These are phyloP conservation scores for Pythium sukuiense DNA, from an alignment of 352 stramenopile species.

Conservation along the genomic window DNA sequence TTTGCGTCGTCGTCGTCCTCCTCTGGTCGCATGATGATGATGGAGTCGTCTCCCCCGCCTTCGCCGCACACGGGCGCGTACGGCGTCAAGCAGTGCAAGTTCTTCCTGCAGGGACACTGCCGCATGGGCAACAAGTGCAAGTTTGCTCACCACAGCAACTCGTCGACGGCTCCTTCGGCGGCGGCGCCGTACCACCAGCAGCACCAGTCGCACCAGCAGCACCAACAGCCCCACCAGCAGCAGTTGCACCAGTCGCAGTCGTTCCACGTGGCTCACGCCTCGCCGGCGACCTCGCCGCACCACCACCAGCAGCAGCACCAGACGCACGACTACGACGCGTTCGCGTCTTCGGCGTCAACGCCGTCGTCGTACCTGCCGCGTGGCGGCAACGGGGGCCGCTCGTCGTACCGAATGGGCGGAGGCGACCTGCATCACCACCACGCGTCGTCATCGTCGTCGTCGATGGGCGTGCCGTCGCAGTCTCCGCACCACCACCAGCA, in stretches of 20 bases:
- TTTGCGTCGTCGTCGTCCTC: constrained; percentile 20
- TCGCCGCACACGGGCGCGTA: constrained; percentile 38
- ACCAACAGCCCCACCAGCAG: constrained; percentile 1
- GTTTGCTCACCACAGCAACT: constrained; percentile 62
- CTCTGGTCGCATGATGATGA: constrained; percentile 23
- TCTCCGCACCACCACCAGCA: constrained; percentile 14
- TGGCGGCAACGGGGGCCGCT: constrained; percentile 4
- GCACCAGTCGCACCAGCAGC: constrained; percentile 4
- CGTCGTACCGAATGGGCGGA: constrained; percentile 14
- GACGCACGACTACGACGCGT: constrained; percentile 11
- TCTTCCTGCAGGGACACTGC: constrained; percentile 82
- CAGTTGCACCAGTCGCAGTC: constrained; percentile 16
- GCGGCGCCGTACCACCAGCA: constrained; percentile 11
- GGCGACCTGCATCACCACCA: constrained; percentile 14
- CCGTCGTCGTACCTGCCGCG: constrained; percentile 19
- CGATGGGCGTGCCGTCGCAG: constrained; percentile 1
- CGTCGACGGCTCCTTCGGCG: constrained; percentile 22
- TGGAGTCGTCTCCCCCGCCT: constrained; percentile 66
- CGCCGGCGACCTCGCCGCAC: constrained; percentile 21
- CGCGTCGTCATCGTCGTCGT: neutral
- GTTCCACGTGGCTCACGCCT: constrained; percentile 21
- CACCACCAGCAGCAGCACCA: constrained; percentile 14
- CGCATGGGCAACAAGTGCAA: constrained; percentile 87
- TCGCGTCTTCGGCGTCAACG: constrained; percentile 3
- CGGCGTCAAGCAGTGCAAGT: constrained; percentile 74